phyloP scores from a whole-genome alignment of 441 rosid genomes.

The Erodium trifolium region DNA sequence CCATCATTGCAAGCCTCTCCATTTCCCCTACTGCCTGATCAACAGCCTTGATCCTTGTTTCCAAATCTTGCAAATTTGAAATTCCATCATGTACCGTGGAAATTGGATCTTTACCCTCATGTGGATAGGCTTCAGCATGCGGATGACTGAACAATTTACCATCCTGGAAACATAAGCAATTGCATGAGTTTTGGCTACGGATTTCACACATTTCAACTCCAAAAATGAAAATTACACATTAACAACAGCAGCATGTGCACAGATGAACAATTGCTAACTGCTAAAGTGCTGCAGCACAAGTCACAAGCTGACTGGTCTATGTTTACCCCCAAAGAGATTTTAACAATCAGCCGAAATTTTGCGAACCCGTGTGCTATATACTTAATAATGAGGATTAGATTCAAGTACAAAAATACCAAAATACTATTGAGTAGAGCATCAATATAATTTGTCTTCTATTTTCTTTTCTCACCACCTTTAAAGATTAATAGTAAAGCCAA shows the following conservation, averaged over 20 bases:
- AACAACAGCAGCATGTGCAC: background rate
- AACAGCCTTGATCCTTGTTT: slow-evolving; percentile 49
- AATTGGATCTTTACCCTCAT: slow-evolving; percentile 24
- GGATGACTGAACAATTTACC: slow-evolving; percentile 17
- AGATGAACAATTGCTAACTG: too few species aligned
- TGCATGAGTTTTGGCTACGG: slow-evolving; percentile 3
- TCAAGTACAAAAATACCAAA: background rate
- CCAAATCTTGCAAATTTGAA: slow-evolving; percentile 46
- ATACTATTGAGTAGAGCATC: background rate
- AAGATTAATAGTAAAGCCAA: slow-evolving; percentile 14
- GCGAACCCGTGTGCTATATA: background rate
- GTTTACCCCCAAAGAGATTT: too few species aligned
- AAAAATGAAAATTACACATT: background rate
- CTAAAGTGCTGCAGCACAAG: too few species aligned
- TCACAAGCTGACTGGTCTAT: too few species aligned
- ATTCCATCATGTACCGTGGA: slow-evolving; percentile 22
- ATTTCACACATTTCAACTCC: background rate
- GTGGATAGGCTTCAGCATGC: slow-evolving; percentile 28
- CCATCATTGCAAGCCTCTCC: slow-evolving; percentile 43
- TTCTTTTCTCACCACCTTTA: background rate
- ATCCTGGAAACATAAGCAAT: slow-evolving; percentile 35
- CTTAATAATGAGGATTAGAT: background rate
- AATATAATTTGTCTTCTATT: too few species aligned
- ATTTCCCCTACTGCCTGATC: slow-evolving; percentile 49
- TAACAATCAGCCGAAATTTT: too few species aligned